Evolutionary conservation across 2,329 filamentous ascomycete species (phyloP), one percentile per base, ranked within the genome.

Genomic region (Fusarium torreyae): DNA sequence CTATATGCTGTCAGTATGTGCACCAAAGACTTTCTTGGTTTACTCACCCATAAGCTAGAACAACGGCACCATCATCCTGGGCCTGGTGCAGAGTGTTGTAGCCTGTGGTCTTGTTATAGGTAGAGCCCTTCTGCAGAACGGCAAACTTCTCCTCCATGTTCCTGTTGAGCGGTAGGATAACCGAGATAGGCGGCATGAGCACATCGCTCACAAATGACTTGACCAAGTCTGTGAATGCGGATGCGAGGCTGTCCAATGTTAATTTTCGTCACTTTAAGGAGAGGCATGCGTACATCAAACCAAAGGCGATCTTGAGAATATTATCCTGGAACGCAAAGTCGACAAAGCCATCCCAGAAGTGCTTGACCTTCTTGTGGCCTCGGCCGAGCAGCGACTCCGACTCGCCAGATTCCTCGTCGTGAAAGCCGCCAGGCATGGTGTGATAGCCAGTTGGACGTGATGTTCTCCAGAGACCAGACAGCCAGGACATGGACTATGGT

Each of bases 131-230:
- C 38, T 82, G 84, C 28, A 93, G 78, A 8, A 92, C 86, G 0
- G 90, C 87, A 76, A 94, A 94, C 77, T 92, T 92, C 79, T 92
- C 88, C 74, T 92, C 89, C 74, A 94, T 85, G 75, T 93, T 93
- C 68, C 87, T 87, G 72, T 91, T 87, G 57, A 93, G 80, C 49
- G 91, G 91, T 6, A 92, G 85, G 22, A 94, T 80, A 42, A 93
- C 80, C 3, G 91, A 91, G 28, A 94, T 81, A 1, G 91, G 84
- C 7, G 91, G 92, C 65, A 93, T 86, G 45, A 93, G 80, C 34
- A 93, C 86, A 71, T 92, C 90, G 64, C 86, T 88, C 54, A 93
- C 90, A 74, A 93, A 90, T 10, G 88, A 91, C 59, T 90, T 92
- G 58, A 92, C 89, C 46, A 93, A 84, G 57, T 88, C 85, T 5